These are phyloP conservation scores for Bjerkandera adusta DNA, from an alignment of 1,284 basidiomycete species.

Conservation along the genomic window DNA sequence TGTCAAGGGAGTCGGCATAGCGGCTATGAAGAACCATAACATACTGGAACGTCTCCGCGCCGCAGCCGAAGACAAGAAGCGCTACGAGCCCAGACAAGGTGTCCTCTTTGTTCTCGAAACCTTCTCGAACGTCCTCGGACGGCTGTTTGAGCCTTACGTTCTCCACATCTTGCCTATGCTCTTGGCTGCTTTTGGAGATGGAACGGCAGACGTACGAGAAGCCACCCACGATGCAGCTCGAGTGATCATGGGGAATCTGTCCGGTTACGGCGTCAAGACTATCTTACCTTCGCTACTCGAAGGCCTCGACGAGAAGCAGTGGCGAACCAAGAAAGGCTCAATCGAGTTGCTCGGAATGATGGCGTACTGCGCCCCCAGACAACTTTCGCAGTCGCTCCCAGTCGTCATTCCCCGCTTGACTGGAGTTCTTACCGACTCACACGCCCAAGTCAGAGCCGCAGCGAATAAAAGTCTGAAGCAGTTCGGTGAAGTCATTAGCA, in stretches of 20 bases:
- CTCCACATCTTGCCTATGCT: slow-evolving; percentile 86
- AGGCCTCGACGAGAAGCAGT: slow-evolving; percentile 97
- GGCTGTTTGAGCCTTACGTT: slow-evolving; percentile 95
- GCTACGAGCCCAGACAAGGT: slow-evolving; percentile 86
- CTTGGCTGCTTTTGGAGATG: slow-evolving; percentile 89
- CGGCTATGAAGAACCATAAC: slow-evolving; percentile 82
- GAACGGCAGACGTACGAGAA: slow-evolving; percentile 87
- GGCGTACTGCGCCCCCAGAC: slow-evolving; percentile 97
- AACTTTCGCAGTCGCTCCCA: slow-evolving; percentile 93
- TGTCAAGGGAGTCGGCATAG: slow-evolving; percentile 87
- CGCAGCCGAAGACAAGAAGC: slow-evolving; percentile 89
- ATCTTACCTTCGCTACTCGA: slow-evolving; percentile 90
- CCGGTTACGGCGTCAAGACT: slow-evolving; percentile 93
- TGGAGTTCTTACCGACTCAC: slow-evolving; percentile 94
- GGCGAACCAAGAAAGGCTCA: slow-evolving; percentile 97
- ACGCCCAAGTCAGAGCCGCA: slow-evolving; percentile 91
- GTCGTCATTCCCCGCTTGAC: slow-evolving; percentile 96
- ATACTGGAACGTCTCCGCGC: slow-evolving; percentile 74
- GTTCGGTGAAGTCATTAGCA: slow-evolving; percentile 95
- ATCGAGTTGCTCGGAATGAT: slow-evolving; percentile 98
- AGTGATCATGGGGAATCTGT: slow-evolving; percentile 95
- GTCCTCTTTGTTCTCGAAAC: slow-evolving; percentile 97
- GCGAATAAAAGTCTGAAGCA: slow-evolving; percentile 97
- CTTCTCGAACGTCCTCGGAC: slow-evolving; percentile 80
- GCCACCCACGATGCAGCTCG: slow-evolving; percentile 92